Evolutionary conservation across 1,139 yeast species (phyloP).

Genomic region (Yamadazyma epiphylla): DNA sequence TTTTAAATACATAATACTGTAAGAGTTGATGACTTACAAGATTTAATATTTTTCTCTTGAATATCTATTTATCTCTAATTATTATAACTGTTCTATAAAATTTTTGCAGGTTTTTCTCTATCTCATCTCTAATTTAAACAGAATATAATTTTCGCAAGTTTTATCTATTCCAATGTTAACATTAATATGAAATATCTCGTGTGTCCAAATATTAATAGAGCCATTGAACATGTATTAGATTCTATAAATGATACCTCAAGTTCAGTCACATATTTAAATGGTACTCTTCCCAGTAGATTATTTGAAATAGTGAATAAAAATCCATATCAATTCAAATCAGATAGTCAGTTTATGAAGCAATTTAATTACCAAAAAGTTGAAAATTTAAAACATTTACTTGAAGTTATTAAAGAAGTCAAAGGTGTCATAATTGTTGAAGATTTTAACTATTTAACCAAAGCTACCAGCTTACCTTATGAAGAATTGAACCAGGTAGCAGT

Average conservation of each 20-base stretch:
- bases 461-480: conserved; percentile 8
- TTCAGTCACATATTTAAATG: conserved; percentile 13
- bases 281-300: conserved; percentile 14
- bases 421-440: conserved; percentile 8
- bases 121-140: not conserved
- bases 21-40: not conserved
- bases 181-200: conserved; percentile 7
- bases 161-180: too few species aligned
- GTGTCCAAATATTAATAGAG: conserved; percentile 4
- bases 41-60: not conserved
- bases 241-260: conserved; percentile 1
- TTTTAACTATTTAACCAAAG: conserved; percentile 9
- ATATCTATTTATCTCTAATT: not conserved
- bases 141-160: not conserved
- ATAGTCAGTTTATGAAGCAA: conserved; percentile 9
- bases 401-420: conserved; percentile 1
- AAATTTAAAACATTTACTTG: conserved; percentile 6
- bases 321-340: conserved; percentile 6
- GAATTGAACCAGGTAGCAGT: conserved; percentile 11
- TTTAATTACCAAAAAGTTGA: conserved; percentile 14
- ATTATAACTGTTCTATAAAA: not conserved
- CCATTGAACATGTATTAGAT: conserved; percentile 8
- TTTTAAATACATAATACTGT: not conserved
- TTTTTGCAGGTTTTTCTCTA: not conserved
- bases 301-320: conserved; percentile 8